These are phyloP conservation scores for Straminergon stramineum DNA, from an alignment of 225 moss, liverwort and hornwort genomes.

Conservation along the genomic window DNA sequence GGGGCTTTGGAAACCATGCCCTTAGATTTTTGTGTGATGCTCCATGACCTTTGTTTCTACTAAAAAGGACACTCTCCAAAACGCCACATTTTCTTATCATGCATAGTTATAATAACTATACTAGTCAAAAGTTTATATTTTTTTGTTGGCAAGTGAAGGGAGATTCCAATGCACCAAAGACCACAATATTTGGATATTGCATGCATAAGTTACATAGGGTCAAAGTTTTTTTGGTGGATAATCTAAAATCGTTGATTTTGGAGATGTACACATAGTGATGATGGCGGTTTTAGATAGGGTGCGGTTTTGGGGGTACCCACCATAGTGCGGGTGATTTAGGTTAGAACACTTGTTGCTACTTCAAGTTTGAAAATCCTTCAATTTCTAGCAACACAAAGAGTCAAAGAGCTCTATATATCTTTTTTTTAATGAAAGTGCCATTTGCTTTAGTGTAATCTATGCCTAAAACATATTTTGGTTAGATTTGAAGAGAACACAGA, in stretches of 20 bases:
- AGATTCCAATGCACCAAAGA: no score
- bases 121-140: neutral
- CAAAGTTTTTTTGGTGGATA: no score
- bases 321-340: neutral
- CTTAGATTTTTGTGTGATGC: neutral
- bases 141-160: neutral
- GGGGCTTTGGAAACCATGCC: neutral
- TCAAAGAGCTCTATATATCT: accelerated
- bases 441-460: neutral
- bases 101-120: neutral
- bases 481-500: neutral
- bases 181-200: no score
- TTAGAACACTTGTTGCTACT: accelerated
- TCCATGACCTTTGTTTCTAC: neutral
- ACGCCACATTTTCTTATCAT: neutral
- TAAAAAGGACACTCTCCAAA: accelerated
- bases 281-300: no score
- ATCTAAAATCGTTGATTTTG: no score
- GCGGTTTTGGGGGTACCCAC: no score
- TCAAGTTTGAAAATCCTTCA: neutral
- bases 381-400: accelerated
- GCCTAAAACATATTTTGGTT: neutral
- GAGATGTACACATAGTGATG: no score
- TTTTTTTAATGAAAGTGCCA: neutral
- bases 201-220: no score